Evolutionary conservation across 805 yeast genomes (phyloP), one percentile per base, ranked within the genome.

Genomic region (Ogataea allantospora): DNA sequence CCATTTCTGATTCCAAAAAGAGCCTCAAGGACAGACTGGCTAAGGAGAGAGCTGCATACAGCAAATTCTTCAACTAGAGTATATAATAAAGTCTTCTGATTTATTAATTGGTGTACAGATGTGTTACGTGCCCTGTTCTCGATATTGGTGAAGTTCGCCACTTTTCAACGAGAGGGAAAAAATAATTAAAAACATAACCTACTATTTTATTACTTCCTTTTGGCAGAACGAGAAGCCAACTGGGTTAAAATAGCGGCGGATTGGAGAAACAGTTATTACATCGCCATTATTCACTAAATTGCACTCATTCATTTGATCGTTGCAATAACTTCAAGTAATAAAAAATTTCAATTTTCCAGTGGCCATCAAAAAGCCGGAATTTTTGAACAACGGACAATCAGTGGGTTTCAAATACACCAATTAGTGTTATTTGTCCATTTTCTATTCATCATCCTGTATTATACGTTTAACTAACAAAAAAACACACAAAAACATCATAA

Each of bases 21-120:
- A 56, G 65, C 24, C 65, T 77, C 35, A 75, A 75, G 47, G 63
- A 62, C n/a, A 71, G 82, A 48, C 71, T 67, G 38, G 78, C 80
- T 35, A 80, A 80, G 57, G 85, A 83, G 54, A 83, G 78, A 66
- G 81, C 80, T 51, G 86, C 88, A 1, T 73, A 80, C 67, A 68
- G 85, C 38, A 84, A 83, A 58, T 78, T 84, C 68, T 85, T 85
- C 48, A 40, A 57, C 7, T 58, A 21, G 36, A 13, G 23, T 35
- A 33, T 11, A 26, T 23, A 30, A 8, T 22, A 8, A 27, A n/a
- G n/a, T n/a, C n/a, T n/a, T n/a, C n/a, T n/a, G 13, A 27, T 15
- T 22, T 24, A 10, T 18, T n/a, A 12, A 22, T 20, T 20, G 16
- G 33, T 35, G 40, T 25, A 30, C 7, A 31, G 40, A 20, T 25